Percentiles rank a stretch among this genome's conserved stretches.
Evolutionary conservation across 768 basidiomycete species (phyloP).

Genomic region (Mycena galericulata): DNA sequence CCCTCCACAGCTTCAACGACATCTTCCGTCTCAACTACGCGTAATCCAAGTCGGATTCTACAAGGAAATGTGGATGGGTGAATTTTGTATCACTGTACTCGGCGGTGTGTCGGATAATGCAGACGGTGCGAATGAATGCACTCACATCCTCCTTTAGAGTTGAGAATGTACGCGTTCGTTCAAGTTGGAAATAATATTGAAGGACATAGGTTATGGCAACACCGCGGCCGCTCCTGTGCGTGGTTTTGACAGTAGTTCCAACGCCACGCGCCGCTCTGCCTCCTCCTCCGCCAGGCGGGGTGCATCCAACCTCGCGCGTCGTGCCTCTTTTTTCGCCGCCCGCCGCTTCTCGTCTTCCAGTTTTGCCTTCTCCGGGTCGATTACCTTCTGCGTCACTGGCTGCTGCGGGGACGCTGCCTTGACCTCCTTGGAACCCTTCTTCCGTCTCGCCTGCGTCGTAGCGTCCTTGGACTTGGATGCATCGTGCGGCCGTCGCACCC

Average conservation of each 20-base stretch:
- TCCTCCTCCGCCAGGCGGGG: conserved; percentile 30
- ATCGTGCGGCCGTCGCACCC: background rate
- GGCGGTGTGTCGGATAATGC: too few species aligned
- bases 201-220: conserved; percentile 16
- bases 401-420: background rate
- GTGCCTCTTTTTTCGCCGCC: conserved; percentile 30
- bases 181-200: too few species aligned
- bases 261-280: conserved; percentile 27
- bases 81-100: too few species aligned
- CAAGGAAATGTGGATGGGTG: too few species aligned
- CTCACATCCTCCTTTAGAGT: too few species aligned
- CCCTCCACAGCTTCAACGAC: conserved; percentile 74
- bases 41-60: conserved; percentile 41
- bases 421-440: background rate
- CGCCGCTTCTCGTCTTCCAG: conserved; percentile 22
- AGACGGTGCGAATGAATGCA: too few species aligned
- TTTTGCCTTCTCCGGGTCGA: background rate
- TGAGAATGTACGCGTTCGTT: too few species aligned
- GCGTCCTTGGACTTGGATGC: background rate
- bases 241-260: conserved; percentile 30
- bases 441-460: background rate
- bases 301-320: conserved; percentile 26
- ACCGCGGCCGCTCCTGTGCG: conserved; percentile 32
- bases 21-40: conserved; percentile 93
- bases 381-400: background rate